phyloP scores from a whole-genome alignment of 306 rosid genomes.

The Leucaena leucocephala region DNA sequence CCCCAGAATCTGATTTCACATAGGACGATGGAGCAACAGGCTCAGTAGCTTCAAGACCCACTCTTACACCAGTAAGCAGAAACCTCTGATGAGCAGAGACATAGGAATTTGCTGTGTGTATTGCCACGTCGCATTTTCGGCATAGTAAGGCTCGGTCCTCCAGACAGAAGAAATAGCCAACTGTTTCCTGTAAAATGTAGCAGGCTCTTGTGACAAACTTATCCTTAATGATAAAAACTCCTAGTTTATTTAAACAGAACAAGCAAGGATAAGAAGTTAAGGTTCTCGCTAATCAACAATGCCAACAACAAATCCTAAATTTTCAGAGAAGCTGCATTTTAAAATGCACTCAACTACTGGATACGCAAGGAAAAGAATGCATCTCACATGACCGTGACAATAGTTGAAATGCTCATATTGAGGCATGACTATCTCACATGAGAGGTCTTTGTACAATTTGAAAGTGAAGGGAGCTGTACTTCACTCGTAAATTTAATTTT shows the following conservation, averaged over 20 bases:
- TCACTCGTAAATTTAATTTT: neutral
- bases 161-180: constrained; percentile 88
- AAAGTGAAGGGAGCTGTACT: neutral
- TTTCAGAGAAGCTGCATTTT: neutral
- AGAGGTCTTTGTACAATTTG: neutral
- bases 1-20: constrained; percentile 51
- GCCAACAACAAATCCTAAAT: neutral
- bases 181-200: constrained; percentile 60
- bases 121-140: constrained; percentile 79
- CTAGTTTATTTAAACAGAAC: neutral
- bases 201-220: constrained; percentile 4
- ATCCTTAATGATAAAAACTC: constrained; percentile 4
- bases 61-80: constrained; percentile 77
- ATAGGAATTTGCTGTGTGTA: constrained; percentile 64
- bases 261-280: neutral
- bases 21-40: constrained; percentile 52
- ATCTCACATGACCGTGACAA: neutral
- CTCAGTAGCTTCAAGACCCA: constrained; percentile 62
- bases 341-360: neutral
- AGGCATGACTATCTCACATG: neutral
- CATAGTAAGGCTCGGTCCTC: constrained; percentile 93
- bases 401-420: neutral
- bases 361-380: neutral
- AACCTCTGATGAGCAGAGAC: constrained; percentile 74
- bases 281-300: neutral